These are phyloP conservation scores for Beauveria medogensis DNA, from an alignment of 2,329 filamentous ascomycete genomes.

Conservation along the genomic window DNA sequence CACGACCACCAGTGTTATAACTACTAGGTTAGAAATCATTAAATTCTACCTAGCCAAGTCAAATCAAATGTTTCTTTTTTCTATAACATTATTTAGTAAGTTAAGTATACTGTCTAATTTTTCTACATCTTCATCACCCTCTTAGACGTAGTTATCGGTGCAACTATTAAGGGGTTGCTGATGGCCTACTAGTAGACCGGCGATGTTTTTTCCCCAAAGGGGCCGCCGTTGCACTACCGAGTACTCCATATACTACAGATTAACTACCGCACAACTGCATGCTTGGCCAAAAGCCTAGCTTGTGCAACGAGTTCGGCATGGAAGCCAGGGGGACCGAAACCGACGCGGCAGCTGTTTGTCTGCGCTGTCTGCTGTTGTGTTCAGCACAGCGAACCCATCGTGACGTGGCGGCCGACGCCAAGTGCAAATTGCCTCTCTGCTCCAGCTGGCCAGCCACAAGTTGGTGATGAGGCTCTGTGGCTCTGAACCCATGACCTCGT, in stretches of 20 bases:
- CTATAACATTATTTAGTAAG: no score
- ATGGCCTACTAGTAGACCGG: no score
- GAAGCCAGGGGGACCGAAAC: background rate
- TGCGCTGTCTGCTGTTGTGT: background rate
- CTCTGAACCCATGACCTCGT: conserved; percentile 2
- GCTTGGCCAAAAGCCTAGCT: background rate
- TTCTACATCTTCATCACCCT: no score
- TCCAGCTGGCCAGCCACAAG: background rate
- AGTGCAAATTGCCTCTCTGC: background rate
- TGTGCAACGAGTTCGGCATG: background rate
- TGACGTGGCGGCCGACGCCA: conserved; percentile 6
- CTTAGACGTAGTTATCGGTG: no score
- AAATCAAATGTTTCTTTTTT: no score
- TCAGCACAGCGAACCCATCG: background rate
- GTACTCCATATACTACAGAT: no score
- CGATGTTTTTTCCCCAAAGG: no score
- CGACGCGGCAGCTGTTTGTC: background rate
- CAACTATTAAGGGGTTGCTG: no score
- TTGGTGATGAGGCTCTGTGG: background rate
- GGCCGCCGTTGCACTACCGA: background rate
- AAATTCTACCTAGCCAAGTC: no score
- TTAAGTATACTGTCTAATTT: no score
- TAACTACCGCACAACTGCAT: background rate
- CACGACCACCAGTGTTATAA: no score
- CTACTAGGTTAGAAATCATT: no score